These are phyloP conservation scores for Sporobolus alterniflorus DNA, from an alignment of 202 grass and related monocot genomes.

Conservation along the genomic window DNA sequence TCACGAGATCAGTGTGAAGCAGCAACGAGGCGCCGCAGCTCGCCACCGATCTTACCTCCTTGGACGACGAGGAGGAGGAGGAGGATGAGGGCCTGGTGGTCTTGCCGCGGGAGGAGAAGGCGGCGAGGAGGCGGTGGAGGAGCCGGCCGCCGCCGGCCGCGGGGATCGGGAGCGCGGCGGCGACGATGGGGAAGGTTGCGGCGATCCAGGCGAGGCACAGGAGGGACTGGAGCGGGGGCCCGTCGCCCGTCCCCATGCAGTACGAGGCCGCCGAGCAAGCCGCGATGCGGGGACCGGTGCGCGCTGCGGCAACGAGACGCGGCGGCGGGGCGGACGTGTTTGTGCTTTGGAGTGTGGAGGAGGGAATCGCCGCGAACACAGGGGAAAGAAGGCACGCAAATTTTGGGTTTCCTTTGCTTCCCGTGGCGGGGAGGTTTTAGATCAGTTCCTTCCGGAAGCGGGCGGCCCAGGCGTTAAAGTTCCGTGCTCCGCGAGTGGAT, in stretches of 20 bases:
- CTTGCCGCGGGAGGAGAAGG: conserved; percentile 71
- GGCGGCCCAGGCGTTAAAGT: conserved; percentile 39
- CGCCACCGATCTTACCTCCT: conserved; percentile 38
- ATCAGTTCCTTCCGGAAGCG: conserved; percentile 39
- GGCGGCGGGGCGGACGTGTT: background rate
- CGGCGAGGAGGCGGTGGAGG: conserved; percentile 44
- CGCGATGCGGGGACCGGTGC: background rate
- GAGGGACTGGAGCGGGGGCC: conserved; percentile 34
- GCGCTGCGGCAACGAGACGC: background rate
- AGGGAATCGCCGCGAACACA: background rate
- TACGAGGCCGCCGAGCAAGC: background rate
- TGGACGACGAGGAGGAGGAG: conserved; percentile 22
- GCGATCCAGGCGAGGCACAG: conserved; percentile 72
- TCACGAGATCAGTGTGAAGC: background rate
- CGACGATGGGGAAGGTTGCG: conserved; percentile 65
- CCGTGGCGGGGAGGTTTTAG: conserved; percentile 31
- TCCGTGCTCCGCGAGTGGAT: background rate
- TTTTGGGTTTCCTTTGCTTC: conserved; percentile 24
- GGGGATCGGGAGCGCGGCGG: conserved; percentile 68
- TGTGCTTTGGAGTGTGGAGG: conserved; percentile 1
- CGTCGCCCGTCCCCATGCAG: conserved; percentile 41
- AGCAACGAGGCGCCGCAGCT: background rate
- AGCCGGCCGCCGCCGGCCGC: conserved; percentile 39
- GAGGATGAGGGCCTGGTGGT: conserved; percentile 35
- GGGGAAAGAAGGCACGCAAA: background rate